Base-by-base conservation (phyloP, 2,329 filamentous ascomycete species). In the Chaetomiaceae sp. region DNA sequence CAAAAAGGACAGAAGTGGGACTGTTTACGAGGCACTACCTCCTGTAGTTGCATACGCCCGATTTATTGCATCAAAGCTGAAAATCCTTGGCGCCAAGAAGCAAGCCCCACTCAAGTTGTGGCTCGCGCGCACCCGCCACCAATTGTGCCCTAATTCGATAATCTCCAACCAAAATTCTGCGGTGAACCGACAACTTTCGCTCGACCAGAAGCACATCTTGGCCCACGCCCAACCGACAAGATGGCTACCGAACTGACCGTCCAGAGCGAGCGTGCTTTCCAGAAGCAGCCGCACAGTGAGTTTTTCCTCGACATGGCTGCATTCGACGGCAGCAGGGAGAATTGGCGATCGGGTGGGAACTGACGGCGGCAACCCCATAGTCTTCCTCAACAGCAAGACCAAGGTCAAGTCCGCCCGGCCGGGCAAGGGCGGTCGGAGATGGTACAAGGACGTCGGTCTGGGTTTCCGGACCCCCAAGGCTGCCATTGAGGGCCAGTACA, bases 221-320 rank as follows among this genome's bases (percentile, higher is more conserved):
- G 73, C 71, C 72, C 68, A 72, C 67, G 66, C 66, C 59, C 62
- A 61, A 67, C 66, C 62, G 79, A 78, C 81, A 84, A 75, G 77
- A 96, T 95, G 91, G 91, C 91, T 76, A 96, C 91, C 84, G 91
- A 96, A 84, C 84, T 96, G 82, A 95, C 91, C 77, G 94, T 99
- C 79, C 94, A 99, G 87, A 95, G 90, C 76, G 94, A 99, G 88
- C 92, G 94, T 83, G 94, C 94, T 84, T 99, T 89, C 89, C 94
- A 97, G 81, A 99, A 99, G 88, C 92, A 99, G 85, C 94, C 94
- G 77, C 94, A 99, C 81, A 96, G 64, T 65, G 56, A 63, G 63
- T 64, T 53, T 59, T 53, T 37, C 29, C 37, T 40, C 31, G 20
- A 39, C 27, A 40, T 17, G 3, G 51, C 48, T 49, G 51, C 49